Conservation (phyloP, 2,329 filamentous ascomycete genomes). For the Colletotrichum navitas region DNA sequence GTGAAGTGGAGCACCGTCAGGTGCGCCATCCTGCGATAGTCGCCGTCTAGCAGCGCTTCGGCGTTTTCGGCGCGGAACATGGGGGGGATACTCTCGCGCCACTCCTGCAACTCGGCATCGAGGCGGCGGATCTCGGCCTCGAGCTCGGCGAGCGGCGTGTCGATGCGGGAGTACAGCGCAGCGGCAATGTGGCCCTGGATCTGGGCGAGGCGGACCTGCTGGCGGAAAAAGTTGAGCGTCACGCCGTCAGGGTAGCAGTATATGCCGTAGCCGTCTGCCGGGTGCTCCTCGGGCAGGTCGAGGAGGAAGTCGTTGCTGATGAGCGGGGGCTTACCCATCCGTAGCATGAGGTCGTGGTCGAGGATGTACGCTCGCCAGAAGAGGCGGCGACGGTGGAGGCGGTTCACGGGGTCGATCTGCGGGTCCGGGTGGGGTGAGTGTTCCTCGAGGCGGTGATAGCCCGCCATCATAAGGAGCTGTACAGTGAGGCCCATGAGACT, state of each 20-base stretch:
- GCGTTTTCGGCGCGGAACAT: conserved; percentile 37
- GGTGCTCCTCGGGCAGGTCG: conserved; percentile 36
- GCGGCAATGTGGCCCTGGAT: conserved; percentile 27
- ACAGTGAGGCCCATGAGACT: conserved; percentile 21
- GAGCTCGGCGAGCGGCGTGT: conserved; percentile 22
- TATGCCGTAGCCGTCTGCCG: conserved; percentile 34
- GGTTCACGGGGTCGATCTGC: not conserved
- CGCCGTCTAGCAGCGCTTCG: conserved; percentile 30
- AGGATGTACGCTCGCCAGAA: conserved; percentile 35
- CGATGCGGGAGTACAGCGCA: conserved; percentile 23
- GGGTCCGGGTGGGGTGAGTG: not conserved
- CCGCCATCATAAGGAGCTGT: conserved; percentile 28
- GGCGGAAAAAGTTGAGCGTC: conserved; percentile 35
- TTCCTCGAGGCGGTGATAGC: conserved; percentile 23
- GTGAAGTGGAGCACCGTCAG: conserved; percentile 37
- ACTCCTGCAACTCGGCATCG: conserved; percentile 34
- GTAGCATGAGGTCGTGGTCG: conserved; percentile 32
- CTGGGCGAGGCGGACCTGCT: conserved; percentile 37
- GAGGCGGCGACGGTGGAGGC: conserved; percentile 29
- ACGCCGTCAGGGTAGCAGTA: conserved; percentile 33
- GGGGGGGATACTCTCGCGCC: conserved; percentile 34
- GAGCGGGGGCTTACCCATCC: conserved; percentile 36
- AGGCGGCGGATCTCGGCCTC: conserved; percentile 36
- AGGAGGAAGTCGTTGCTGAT: conserved; percentile 37
- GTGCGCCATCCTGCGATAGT: conserved; percentile 25